phyloP scores from a whole-genome alignment of 495 filamentous ascomycete species.

The Talaromyces adpressus region DNA sequence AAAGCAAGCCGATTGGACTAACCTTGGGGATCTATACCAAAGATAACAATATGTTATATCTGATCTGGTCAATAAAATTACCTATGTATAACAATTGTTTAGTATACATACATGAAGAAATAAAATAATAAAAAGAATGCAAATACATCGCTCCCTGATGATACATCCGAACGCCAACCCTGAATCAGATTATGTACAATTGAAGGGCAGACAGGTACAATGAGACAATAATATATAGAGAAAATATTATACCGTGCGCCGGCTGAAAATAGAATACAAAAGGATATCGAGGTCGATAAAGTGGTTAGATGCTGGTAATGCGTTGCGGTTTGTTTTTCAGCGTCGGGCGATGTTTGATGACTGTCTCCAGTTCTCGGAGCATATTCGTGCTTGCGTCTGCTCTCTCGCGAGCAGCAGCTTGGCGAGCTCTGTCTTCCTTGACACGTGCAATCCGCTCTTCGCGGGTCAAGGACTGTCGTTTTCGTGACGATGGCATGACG shows the following conservation, averaged over 20 bases:
- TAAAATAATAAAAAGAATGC: neutral
- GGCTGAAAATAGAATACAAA: neutral
- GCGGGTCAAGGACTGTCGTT: slow-evolving; percentile 65
- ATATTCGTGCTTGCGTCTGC: slow-evolving; percentile 76
- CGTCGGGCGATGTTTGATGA: slow-evolving; percentile 68
- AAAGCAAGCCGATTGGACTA: neutral
- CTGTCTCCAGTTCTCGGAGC: slow-evolving; percentile 85
- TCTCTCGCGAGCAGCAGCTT: slow-evolving; percentile 61
- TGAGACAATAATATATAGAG: neutral
- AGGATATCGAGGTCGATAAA: neutral
- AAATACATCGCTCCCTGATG: neutral
- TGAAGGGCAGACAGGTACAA: neutral
- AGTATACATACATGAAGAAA: neutral
- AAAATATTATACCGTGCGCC: neutral
- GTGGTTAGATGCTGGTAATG: slow-evolving; percentile 39
- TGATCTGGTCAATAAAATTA: neutral
- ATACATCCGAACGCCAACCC: neutral
- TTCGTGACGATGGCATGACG: slow-evolving; percentile 56
- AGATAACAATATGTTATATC: neutral
- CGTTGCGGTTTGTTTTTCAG: slow-evolving; percentile 35
- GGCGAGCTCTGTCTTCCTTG: slow-evolving; percentile 72
- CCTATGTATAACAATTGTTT: neutral
- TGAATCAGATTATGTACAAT: neutral
- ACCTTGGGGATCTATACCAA: neutral
- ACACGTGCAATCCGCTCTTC: slow-evolving; percentile 87